Evolutionary conservation across 352 stramenopile genomes (phyloP), one percentile per base, ranked within the genome.

Genomic region (Pythium aristosporum): DNA sequence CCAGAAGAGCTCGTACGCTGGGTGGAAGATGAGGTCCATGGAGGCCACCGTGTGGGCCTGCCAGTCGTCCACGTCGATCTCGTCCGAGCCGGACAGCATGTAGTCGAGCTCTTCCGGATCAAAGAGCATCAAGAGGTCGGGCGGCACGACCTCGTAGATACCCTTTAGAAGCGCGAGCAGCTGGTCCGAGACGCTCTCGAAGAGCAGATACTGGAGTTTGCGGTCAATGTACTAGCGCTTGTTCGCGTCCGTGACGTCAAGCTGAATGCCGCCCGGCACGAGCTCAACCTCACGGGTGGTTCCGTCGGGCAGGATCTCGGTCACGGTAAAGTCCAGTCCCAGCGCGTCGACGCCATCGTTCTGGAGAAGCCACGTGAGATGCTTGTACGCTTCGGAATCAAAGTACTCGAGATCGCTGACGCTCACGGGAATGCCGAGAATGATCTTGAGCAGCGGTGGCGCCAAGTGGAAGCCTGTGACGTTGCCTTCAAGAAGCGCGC

Each of bases 371-470:
- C 85, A 94, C 57, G 53, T 61, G 63, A 94, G 68, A 49, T 75
- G 91, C 50, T 69, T 69, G 61, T 82, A 87, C 15, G 78, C 67
- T 18, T 85, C 80, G 0, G 79, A 72, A 47, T 94, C 80, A 25
- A 86, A 75, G 57, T 88, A 84, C 72, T 98, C 85, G 6, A 99
- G 72, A 75, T 99, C 96, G 30, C 90, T 83, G 37, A 99, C 91
- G 15, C 82, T 92, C 52, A 99, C 77, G 3, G 97, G 97, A 64
- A 94, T 98, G 5, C 92, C 96, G 7, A 98, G 74, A 20, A 99
- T 89, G 60, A 99, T 87, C 76, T 99, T 99, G 72, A 99, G 97
- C 44, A 99, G 73, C 37, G 97, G 92, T 15, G 96, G 75, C 5
- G 95, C 91, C 72, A 99, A 82, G 69, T 99, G 97, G 39, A 96